A percentile compares a stretch with the other conserved stretches of the same genome.
Conservation (phyloP, 805 yeast genomes). For the Clavispora carvajalis region DNA sequence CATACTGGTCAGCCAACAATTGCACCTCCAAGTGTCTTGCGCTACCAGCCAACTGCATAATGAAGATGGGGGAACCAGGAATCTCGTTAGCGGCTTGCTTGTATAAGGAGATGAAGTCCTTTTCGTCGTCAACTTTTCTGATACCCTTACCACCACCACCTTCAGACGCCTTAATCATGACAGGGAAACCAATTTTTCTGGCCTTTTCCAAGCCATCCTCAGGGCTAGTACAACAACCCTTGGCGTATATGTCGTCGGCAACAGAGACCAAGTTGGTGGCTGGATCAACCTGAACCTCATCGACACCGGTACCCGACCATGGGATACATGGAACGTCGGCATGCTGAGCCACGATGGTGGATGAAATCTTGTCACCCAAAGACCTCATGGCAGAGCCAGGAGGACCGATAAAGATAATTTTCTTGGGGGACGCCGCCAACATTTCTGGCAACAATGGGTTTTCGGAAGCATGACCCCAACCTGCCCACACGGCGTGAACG, state of each 20-base stretch:
- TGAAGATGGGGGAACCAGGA: constrained; percentile 97
- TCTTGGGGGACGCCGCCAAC: constrained; percentile 88
- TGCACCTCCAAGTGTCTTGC: constrained; percentile 99
- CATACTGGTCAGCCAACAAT: constrained; percentile 95
- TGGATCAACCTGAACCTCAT: constrained; percentile 65
- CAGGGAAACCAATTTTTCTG: constrained; percentile 88
- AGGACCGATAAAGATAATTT: constrained; percentile 93
- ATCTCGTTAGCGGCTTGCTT: constrained; percentile 95
- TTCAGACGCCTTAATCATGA: constrained; percentile 98
- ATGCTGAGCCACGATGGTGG: constrained; percentile 98
- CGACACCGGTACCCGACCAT: constrained; percentile 99
- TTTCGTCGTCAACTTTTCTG: constrained; percentile 86
- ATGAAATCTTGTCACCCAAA: constrained; percentile 96
- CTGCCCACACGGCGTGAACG: constrained; percentile 99
- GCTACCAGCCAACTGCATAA: constrained; percentile 94
- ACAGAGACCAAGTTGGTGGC: constrained; percentile 82
- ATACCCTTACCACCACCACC: constrained; percentile 99
- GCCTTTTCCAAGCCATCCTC: constrained; percentile 90
- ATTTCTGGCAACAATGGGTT: constrained; percentile 92
- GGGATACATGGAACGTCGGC: constrained; percentile 98
- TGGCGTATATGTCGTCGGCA: constrained; percentile 70
- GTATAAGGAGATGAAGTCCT: constrained; percentile 69
- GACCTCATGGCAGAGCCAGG: constrained; percentile 99
- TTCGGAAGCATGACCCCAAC: constrained; percentile 99
- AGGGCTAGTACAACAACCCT: constrained; percentile 84